Conservation (phyloP, 2,329 filamentous ascomycete species). For the Fusarium tjaetaba region DNA sequence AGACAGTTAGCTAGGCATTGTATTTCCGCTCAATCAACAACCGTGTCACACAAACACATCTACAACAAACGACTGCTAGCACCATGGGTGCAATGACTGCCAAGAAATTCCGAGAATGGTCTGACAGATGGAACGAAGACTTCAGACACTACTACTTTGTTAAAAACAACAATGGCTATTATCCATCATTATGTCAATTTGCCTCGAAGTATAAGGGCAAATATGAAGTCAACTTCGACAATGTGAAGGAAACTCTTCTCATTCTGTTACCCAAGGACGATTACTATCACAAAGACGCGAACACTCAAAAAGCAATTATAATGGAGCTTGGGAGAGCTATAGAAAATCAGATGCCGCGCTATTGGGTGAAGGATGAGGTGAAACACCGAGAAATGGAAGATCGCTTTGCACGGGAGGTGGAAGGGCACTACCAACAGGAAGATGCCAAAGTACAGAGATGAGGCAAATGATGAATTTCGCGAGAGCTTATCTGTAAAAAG, state of each 20-base stretch:
- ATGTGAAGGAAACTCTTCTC: neutral
- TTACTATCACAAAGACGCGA: neutral
- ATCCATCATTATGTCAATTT: neutral
- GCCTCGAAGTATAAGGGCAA: neutral
- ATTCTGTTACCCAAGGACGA: neutral
- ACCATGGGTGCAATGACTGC: neutral
- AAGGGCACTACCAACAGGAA: neutral
- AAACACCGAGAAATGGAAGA: neutral
- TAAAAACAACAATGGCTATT: neutral
- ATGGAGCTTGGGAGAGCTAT: neutral
- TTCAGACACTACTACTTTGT: neutral
- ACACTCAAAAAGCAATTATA: rapidly evolving
- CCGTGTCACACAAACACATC: rapidly evolving
- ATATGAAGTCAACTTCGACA: neutral
- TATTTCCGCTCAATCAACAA: rapidly evolving
- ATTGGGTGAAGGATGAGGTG: neutral
- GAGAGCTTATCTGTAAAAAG: no score
- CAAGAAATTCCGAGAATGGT: neutral
- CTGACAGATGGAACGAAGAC: neutral
- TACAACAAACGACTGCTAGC: neutral
- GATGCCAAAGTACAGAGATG: neutral
- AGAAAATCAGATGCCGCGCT: neutral
- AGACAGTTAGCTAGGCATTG: rapidly evolving
- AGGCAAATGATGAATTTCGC: neutral
- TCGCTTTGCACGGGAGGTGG: neutral